Conservation (phyloP, 306 rosid species). For the Luffa acutangula region DNA sequence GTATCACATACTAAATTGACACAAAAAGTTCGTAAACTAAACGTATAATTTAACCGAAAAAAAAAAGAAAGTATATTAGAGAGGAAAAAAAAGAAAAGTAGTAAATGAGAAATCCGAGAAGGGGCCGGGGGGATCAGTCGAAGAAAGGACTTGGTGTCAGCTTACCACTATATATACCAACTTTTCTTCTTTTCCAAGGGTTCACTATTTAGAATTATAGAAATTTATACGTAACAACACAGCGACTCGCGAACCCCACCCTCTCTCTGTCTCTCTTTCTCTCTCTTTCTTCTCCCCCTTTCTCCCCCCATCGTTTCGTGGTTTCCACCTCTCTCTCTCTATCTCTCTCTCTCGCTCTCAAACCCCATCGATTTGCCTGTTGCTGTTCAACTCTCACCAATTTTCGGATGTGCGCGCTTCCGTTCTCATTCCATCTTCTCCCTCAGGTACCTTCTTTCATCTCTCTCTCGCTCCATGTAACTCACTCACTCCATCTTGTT, state of each 20-base stretch:
- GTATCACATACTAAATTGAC: too few species aligned
- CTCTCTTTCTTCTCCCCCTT: conserved; percentile 12
- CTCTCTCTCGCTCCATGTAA: background rate
- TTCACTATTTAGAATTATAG: conserved; percentile 11
- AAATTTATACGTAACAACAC: conserved; percentile 4
- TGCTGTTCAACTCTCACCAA: background rate
- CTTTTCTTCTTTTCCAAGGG: conserved; percentile 14
- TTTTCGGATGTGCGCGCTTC: conserved; percentile 54
- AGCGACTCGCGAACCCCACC: conserved; percentile 33
- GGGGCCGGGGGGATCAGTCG: background rate
- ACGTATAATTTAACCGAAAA: too few species aligned
- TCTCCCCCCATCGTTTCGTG: conserved; percentile 20
- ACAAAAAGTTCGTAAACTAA: too few species aligned
- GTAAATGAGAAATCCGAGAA: background rate
- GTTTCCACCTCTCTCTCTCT: conserved; percentile 30
- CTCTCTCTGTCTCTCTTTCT: conserved; percentile 1
- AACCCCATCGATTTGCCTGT: conserved; percentile 3
- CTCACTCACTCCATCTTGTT: background rate
- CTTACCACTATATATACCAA: background rate
- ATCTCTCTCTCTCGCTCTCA: background rate
- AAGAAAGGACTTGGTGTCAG: conserved; percentile 13
- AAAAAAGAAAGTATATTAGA: too few species aligned
- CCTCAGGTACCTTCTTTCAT: conserved; percentile 32
- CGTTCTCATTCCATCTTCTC: conserved; percentile 34
- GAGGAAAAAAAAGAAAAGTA: background rate